Conservation (phyloP, 139 green algal species). For the Zygnema circumcarinatum region DNA sequence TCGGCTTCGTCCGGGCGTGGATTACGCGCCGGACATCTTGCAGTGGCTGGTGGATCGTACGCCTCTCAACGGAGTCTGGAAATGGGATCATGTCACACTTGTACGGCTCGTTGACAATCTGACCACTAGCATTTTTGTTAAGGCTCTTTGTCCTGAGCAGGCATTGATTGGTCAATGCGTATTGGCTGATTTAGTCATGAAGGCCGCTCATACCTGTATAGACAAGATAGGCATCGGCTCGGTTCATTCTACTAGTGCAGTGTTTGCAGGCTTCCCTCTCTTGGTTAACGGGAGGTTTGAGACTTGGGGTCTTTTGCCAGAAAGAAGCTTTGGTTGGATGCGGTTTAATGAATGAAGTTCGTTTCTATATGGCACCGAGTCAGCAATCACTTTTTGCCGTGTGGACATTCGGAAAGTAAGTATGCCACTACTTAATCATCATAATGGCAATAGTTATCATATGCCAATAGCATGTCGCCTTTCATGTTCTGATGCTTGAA, state of each 20-base stretch:
- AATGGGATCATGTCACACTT: slow-evolving; percentile 31
- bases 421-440: background rate
- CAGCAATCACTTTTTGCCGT: background rate
- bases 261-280: no score
- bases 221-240: no score
- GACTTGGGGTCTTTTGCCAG: background rate
- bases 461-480: background rate
- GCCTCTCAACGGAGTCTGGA: slow-evolving; percentile 1
- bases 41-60: slow-evolving; percentile 3
- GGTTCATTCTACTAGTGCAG: no score
- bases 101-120: background rate
- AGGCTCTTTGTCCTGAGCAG: no score
- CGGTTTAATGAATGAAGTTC: slow-evolving; percentile 8
- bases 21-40: slow-evolving; percentile 14
- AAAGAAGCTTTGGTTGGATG: slow-evolving; percentile 1
- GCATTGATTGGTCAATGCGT: no score
- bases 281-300: no score
- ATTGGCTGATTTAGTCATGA: no score
- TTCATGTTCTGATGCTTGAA: background rate
- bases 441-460: background rate
- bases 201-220: no score
- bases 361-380: background rate
- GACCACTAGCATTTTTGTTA: no score
- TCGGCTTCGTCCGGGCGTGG: background rate
- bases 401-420: background rate